Percentiles rank a stretch among this genome's conserved stretches.
Conservation (phyloP, 164 flowering plant species). For the Magnolia changhungtana region DNA sequence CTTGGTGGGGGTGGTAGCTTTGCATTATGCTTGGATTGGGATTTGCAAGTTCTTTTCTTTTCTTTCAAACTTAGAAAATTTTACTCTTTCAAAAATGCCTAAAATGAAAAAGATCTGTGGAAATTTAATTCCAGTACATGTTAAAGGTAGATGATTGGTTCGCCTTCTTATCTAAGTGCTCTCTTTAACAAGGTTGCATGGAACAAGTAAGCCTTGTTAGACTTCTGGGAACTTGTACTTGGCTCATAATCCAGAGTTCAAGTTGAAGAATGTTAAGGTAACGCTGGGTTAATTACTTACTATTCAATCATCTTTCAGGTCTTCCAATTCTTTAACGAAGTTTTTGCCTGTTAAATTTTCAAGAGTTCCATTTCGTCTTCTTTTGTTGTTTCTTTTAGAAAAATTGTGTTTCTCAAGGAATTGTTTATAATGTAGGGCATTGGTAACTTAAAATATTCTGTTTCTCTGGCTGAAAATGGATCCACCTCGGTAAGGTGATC, state of each 20-base stretch:
- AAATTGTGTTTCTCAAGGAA: not conserved
- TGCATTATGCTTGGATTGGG: too few relatives aligned
- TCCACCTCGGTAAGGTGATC: too few relatives aligned
- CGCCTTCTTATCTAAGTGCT: too few relatives aligned
- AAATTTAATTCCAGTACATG: too few relatives aligned
- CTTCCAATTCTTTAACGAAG: not conserved
- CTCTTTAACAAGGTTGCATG: too few relatives aligned
- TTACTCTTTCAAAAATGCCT: not conserved
- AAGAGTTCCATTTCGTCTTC: not conserved
- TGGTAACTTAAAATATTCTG: too few relatives aligned
- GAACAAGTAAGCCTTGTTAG: too few relatives aligned
- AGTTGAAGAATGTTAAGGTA: conserved; percentile 46
- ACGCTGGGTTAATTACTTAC: too few relatives aligned
- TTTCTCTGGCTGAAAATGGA: too few relatives aligned
- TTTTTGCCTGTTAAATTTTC: not conserved
- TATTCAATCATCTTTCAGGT: too few relatives aligned
- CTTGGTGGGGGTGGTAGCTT: too few relatives aligned
- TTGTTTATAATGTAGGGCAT: not conserved
- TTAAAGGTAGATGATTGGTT: too few relatives aligned
- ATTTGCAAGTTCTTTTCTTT: not conserved
- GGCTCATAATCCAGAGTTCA: conserved; percentile 78
- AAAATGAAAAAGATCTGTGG: not conserved
- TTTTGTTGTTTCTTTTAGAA: not conserved
- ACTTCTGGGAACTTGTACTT: conserved; percentile 86
- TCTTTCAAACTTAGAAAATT: not conserved